These are phyloP conservation scores for Somion occarium DNA, from an alignment of 1,284 basidiomycete species.

Conservation along the genomic window DNA sequence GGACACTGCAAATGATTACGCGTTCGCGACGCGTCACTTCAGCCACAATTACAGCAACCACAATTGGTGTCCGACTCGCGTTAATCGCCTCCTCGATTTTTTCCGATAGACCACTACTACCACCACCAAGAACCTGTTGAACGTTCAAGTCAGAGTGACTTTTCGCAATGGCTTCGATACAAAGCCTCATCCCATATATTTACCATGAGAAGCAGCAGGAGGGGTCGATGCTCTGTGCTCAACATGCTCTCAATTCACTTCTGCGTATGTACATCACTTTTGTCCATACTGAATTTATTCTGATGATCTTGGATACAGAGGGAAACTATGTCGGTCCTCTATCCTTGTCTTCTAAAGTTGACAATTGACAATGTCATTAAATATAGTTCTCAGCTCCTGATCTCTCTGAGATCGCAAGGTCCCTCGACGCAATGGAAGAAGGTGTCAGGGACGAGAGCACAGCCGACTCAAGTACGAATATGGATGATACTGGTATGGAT, in stretches of 20 bases:
- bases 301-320: too few species aligned
- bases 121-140: slow-evolving; percentile 1
- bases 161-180: slow-evolving; percentile 49
- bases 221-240: slow-evolving; percentile 83
- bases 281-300: slow-evolving; percentile 9
- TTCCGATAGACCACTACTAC: slow-evolving; percentile 3
- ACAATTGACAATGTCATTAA: too few species aligned
- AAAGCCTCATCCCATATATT: slow-evolving; percentile 49
- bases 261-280: slow-evolving; percentile 42
- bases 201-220: slow-evolving; percentile 75
- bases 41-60: slow-evolving; percentile 7
- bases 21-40: slow-evolving; percentile 22
- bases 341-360: too few species aligned
- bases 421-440: slow-evolving; percentile 47
- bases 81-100: not conserved
- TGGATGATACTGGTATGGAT: slow-evolving; percentile 79
- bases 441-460: slow-evolving; percentile 40
- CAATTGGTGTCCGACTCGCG: not conserved
- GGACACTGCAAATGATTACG: slow-evolving; percentile 15
- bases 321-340: slow-evolving; percentile 56
- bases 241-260: slow-evolving; percentile 79
- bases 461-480: slow-evolving; percentile 59
- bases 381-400: slow-evolving; percentile 79
- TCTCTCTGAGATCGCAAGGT: slow-evolving; percentile 75
- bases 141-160: slow-evolving; percentile 2